A percentile compares a stretch with the other conserved stretches of the same genome.
These are phyloP conservation scores for Camptophora hylomeconis DNA, from an alignment of 2,329 filamentous ascomycete species.

Conservation along the genomic window DNA sequence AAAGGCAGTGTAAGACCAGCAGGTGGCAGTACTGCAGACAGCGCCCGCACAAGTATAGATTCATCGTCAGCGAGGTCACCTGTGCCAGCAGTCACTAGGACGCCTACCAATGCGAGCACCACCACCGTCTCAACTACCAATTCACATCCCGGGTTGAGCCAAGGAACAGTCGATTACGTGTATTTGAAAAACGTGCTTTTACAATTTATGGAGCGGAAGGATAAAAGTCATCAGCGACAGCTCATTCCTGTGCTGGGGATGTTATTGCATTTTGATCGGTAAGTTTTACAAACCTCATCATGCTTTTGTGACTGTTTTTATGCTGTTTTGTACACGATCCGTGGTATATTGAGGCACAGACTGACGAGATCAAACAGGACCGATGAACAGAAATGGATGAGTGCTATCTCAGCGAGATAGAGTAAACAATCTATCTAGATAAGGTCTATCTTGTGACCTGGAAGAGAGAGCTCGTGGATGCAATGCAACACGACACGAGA, in stretches of 20 bases:
- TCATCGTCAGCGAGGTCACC: conserved; percentile 24
- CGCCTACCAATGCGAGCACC: conserved; percentile 21
- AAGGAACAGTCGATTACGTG: conserved; percentile 41
- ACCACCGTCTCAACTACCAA: conserved; percentile 6
- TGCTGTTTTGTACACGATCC: not conserved
- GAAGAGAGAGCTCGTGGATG: no score
- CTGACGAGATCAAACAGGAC: conserved; percentile 30
- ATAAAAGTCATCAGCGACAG: conserved; percentile 56
- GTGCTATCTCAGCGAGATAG: conserved; percentile 51
- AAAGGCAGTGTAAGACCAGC: conserved; percentile 16
- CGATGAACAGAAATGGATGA: conserved; percentile 79
- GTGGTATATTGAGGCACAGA: conserved; percentile 8
- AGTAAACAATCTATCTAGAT: no score
- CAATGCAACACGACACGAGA: no score
- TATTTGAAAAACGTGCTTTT: conserved; percentile 55
- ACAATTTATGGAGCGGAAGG: conserved; percentile 53
- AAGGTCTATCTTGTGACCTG: no score
- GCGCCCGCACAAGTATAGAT: conserved; percentile 44
- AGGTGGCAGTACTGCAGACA: conserved; percentile 24
- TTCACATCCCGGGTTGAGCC: conserved; percentile 15
- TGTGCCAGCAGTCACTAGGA: conserved; percentile 31
- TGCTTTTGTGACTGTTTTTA: not conserved
- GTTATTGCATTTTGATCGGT: conserved; percentile 54
- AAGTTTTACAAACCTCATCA: conserved; percentile 18
- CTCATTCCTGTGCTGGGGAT: conserved; percentile 52